phyloP scores from a whole-genome alignment of 441 rosid species.

The Jatropha multifida region DNA sequence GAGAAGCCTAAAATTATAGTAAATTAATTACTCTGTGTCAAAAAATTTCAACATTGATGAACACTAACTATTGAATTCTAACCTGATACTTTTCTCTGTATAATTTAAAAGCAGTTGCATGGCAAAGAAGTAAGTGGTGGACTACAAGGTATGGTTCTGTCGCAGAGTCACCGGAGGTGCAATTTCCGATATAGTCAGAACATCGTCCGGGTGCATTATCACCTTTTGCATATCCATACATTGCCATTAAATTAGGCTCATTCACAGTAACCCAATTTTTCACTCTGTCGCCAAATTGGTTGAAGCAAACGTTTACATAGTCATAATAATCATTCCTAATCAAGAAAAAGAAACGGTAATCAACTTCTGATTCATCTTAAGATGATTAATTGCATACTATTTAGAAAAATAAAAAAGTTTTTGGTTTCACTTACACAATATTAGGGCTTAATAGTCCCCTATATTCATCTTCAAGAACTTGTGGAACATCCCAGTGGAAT shows the following conservation, averaged over 20 bases:
- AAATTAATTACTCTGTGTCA: not conserved
- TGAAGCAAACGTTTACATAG: slow-evolving; percentile 25
- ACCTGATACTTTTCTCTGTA: slow-evolving; percentile 31
- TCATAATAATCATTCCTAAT: slow-evolving; percentile 24
- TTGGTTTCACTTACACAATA: slow-evolving; percentile 29
- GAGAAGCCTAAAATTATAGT: slow-evolving; percentile 18
- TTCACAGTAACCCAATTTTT: slow-evolving; percentile 22
- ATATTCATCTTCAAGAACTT: slow-evolving; percentile 32
- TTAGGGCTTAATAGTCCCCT: slow-evolving; percentile 30
- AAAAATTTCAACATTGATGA: not conserved
- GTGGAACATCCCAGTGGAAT: slow-evolving; percentile 41
- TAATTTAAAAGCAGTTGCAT: slow-evolving; percentile 23
- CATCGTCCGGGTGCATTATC: slow-evolving; percentile 24
- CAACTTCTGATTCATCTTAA: not conserved
- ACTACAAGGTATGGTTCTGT: slow-evolving; percentile 26
- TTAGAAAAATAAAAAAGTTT: not conserved
- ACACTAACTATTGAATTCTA: not conserved
- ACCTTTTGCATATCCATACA: slow-evolving; percentile 16
- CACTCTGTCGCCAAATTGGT: slow-evolving; percentile 26
- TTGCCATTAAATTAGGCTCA: slow-evolving; percentile 16
- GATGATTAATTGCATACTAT: not conserved
- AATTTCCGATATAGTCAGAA: slow-evolving; percentile 17
- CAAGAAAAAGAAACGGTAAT: not conserved
- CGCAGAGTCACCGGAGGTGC: slow-evolving; percentile 21
- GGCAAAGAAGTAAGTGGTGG: slow-evolving; percentile 26